Evolutionary conservation across 495 filamentous ascomycete genomes (phyloP).

Genomic region (Rusavskia elegans): DNA sequence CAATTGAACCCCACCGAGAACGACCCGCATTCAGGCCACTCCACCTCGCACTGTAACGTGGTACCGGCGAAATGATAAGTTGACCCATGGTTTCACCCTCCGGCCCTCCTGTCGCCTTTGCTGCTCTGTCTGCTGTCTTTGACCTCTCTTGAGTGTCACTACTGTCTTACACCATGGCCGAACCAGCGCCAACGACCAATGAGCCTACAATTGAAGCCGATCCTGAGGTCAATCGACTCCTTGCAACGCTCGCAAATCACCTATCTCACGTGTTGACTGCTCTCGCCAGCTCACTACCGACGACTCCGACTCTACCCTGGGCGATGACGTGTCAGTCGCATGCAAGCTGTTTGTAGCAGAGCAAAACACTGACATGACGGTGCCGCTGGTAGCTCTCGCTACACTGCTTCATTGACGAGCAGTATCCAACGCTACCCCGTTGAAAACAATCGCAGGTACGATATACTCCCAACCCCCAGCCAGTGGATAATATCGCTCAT

Average conservation of each 20-base stretch:
- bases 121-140: background rate
- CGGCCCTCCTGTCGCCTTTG: background rate
- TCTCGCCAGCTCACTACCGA: background rate
- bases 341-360: background rate
- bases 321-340: slow-evolving; percentile 6
- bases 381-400: slow-evolving; percentile 1
- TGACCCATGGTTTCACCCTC: background rate
- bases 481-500: background rate
- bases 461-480: background rate
- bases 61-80: no score
- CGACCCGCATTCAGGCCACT: background rate
- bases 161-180: no score
- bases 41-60: no score
- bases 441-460: slow-evolving; percentile 12
- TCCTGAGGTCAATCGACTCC: background rate
- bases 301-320: slow-evolving; percentile 7
- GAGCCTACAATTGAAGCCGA: background rate
- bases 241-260: background rate
- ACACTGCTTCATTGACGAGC: slow-evolving; percentile 12
- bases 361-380: background rate
- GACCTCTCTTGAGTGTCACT: background rate
- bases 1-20: background rate
- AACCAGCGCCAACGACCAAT: no score
- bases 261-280: background rate
- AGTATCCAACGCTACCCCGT: slow-evolving; percentile 7